Conservation (phyloP, 345 rosid species). For the Adansonia digitata region DNA sequence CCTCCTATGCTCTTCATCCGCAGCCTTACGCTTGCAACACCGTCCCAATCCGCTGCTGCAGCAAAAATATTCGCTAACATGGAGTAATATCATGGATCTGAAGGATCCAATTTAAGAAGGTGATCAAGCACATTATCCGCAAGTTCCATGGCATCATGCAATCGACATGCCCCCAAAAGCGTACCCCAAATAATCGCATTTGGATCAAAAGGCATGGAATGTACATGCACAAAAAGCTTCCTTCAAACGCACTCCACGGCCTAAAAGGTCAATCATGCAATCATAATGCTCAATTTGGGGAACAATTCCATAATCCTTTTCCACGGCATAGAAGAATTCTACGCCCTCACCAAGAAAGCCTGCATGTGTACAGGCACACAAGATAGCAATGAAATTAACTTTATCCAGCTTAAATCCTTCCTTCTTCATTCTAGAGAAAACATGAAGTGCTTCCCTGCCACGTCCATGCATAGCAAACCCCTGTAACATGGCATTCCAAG, state of each 20-base stretch:
- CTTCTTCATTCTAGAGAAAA: slow-evolving; percentile 58
- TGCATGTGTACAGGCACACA: slow-evolving; percentile 82
- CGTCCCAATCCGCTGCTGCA: slow-evolving; percentile 56
- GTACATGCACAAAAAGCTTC: slow-evolving; percentile 65
- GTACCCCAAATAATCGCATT: slow-evolving; percentile 81
- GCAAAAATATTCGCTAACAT: slow-evolving; percentile 65
- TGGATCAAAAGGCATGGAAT: slow-evolving; percentile 69
- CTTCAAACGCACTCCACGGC: slow-evolving; percentile 59
- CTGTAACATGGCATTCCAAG: slow-evolving; percentile 87
- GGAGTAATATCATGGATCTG: slow-evolving; percentile 53
- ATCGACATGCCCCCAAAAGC: slow-evolving; percentile 69
- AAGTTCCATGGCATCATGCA: slow-evolving; percentile 47
- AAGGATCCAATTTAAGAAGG: slow-evolving; percentile 36
- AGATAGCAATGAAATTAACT: slow-evolving; percentile 56
- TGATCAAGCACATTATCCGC: slow-evolving; percentile 52
- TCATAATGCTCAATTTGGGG: slow-evolving; percentile 85
- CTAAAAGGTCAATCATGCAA: slow-evolving; percentile 77
- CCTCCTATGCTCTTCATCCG: slow-evolving; percentile 51
- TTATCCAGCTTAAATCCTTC: slow-evolving; percentile 69
- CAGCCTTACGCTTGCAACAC: slow-evolving; percentile 55
- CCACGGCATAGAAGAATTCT: slow-evolving; percentile 54
- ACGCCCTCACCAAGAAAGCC: slow-evolving; percentile 67
- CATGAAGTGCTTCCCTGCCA: slow-evolving; percentile 57
- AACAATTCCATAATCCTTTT: slow-evolving; percentile 51
- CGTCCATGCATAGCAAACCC: slow-evolving; percentile 77